Evolutionary conservation across 2,329 filamentous ascomycete genomes (phyloP).

Genomic region (Ambrosiella beaveri): DNA sequence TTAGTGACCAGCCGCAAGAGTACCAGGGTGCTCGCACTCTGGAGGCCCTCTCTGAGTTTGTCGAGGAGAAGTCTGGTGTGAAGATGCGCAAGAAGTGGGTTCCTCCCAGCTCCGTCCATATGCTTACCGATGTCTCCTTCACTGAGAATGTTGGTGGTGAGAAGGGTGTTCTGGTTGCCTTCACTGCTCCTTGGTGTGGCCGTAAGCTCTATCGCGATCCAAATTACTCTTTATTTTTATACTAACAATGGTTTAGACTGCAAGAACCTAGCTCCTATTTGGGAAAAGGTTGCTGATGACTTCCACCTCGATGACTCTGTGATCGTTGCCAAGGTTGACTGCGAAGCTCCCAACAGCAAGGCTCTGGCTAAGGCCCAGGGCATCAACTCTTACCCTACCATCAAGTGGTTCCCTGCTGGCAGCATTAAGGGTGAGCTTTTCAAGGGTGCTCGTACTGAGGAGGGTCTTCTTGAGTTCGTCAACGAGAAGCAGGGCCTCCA

Average conservation of each 20-base stretch:
- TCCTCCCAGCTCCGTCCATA: constrained; percentile 56
- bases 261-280: constrained; percentile 80
- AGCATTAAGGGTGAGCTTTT: constrained; percentile 56
- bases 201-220: constrained; percentile 43
- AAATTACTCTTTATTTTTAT: background rate
- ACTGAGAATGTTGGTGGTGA: constrained; percentile 61
- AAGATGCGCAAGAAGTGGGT: constrained; percentile 62
- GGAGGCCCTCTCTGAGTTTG: constrained; percentile 65
- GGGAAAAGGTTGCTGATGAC: constrained; percentile 72
- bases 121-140: constrained; percentile 68
- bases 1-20: constrained; percentile 67
- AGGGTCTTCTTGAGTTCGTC: constrained; percentile 60
- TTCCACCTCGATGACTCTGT: constrained; percentile 65
- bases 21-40: constrained; percentile 79
- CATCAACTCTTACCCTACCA: constrained; percentile 80
- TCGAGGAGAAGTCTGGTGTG: constrained; percentile 72
- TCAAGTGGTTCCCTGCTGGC: constrained; percentile 91
- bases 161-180: constrained; percentile 84
- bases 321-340: constrained; percentile 86
- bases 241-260: constrained; percentile 51
- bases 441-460: constrained; percentile 58
- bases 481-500: constrained; percentile 82
- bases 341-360: constrained; percentile 75
- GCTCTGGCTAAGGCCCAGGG: constrained; percentile 57
- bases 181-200: constrained; percentile 96